Evolutionary conservation across 306 rosid species (phyloP).

Genomic region (Acacia melanoxylon): DNA sequence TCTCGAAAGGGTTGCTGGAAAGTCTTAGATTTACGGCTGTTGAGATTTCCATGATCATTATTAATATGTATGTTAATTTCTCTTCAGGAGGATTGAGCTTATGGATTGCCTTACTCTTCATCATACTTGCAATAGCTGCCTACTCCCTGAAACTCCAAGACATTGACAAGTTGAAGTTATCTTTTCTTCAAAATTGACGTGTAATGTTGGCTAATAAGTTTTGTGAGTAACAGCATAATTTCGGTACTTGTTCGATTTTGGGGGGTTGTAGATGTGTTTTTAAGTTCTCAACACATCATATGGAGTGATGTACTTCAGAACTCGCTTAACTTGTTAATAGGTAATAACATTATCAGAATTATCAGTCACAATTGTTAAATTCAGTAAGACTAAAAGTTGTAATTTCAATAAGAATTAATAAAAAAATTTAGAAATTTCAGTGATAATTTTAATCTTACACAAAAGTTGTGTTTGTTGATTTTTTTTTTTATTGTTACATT

Average conservation of each 20-base stretch:
- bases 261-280: constrained; percentile 8
- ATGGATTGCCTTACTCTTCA: constrained; percentile 62
- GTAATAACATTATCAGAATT: background rate
- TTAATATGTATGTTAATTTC: background rate
- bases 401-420: background rate
- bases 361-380: background rate
- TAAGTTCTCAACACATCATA: background rate
- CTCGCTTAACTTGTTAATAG: background rate
- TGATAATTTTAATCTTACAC: background rate
- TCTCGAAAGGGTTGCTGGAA: background rate
- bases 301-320: background rate
- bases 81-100: constrained; percentile 65
- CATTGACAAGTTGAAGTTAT: constrained; percentile 29
- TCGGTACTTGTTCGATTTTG: constrained; percentile 23
- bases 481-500: background rate
- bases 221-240: constrained; percentile 6
- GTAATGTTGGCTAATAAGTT: background rate
- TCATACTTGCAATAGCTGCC: constrained; percentile 64
- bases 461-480: background rate
- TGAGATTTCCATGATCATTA: background rate
- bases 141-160: constrained; percentile 52
- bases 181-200: constrained; percentile 3
- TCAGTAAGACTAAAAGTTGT: background rate
- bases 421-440: background rate
- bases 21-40: background rate